A percentile compares a stretch with the other conserved stretches of the same genome.
Evolutionary conservation across 148 eudicot species (phyloP).

Genomic region (Beta vulgaris): DNA sequence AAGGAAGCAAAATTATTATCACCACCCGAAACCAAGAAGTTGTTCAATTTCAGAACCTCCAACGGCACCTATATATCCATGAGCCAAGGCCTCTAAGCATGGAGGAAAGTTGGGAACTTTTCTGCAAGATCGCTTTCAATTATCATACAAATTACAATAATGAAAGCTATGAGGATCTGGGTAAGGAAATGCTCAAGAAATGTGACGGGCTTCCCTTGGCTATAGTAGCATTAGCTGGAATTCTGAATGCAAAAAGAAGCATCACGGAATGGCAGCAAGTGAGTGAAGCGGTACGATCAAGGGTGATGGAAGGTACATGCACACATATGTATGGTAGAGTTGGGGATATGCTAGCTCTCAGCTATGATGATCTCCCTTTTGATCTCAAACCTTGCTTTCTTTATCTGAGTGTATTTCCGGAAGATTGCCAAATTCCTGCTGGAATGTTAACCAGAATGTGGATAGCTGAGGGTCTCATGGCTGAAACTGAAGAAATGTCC

Average conservation of each 20-base stretch:
- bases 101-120: slow-evolving; percentile 36
- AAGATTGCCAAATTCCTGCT: slow-evolving; percentile 17
- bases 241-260: slow-evolving; percentile 9
- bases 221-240: slow-evolving; percentile 32
- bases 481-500: background rate
- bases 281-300: slow-evolving; percentile 1
- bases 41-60: background rate
- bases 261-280: slow-evolving; percentile 14
- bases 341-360: slow-evolving; percentile 2
- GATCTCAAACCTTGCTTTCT: slow-evolving; percentile 21
- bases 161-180: slow-evolving; percentile 17
- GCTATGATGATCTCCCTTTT: slow-evolving; percentile 18
- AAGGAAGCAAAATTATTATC: slow-evolving; percentile 29
- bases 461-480: slow-evolving; percentile 30
- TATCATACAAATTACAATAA: background rate
- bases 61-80: slow-evolving; percentile 12
- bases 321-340: slow-evolving; percentile 11
- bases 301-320: slow-evolving; percentile 11
- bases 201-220: slow-evolving; percentile 39
- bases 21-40: slow-evolving; percentile 30
- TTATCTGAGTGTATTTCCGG: slow-evolving; percentile 20
- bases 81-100: slow-evolving; percentile 23
- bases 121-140: slow-evolving; percentile 25
- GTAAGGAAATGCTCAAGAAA: slow-evolving; percentile 29
- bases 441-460: slow-evolving; percentile 21